Base-by-base conservation (phyloP, 2,329 filamentous ascomycete genomes). In the Colletotrichum tofieldiae region DNA sequence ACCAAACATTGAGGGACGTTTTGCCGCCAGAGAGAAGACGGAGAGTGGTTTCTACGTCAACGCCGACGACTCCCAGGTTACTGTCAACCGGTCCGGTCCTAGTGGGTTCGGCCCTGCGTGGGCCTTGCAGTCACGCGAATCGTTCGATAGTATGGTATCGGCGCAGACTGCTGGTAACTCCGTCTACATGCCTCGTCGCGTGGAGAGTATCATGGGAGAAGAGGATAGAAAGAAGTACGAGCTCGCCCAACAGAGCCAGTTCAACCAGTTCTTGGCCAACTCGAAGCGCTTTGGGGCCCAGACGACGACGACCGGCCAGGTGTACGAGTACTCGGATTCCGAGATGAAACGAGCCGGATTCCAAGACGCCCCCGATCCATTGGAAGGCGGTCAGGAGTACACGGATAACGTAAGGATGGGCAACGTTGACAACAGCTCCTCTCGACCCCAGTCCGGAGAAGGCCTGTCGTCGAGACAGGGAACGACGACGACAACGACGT, bases 131-230 rank as follows among this genome's bases (percentile, higher is more conserved):
- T 85, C 86, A 32, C 86, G 88, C 71, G 86, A 89, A 69, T 96
- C 93, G 0, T 89, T 91, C 75, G 92, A 94, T 64, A 94, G 92
- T 54, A 85, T 89, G 61, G 80, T 88, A 65, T 93, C 91, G 4
- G 86, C 83, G 4, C 86, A 85, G 26, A 91, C 89, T 0, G 86
- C 82, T 12, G 84, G 82, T 60, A 88, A 90, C 75, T 92, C 90
- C 0, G 86, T 94, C 39, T 91, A 91, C 76, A 83, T 92, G 78
- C 93, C 93, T 0, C 88, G 90, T 16, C 86, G 90, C 52, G 90
- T 95, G 59, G 93, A 95, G 77, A 93, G 89, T 77, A 90, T 96
- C 77, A 93, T 97, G 89, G 90, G 90, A 74, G 91, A 93, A 8
- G 93, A 96, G 79, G 93, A 96, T 78, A 89, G 90, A 45, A 88